Percentiles rank a stretch among this genome's conserved stretches.
phyloP scores from a whole-genome alignment of 345 rosid genomes.

The Bruguiera gymnorhiza region DNA sequence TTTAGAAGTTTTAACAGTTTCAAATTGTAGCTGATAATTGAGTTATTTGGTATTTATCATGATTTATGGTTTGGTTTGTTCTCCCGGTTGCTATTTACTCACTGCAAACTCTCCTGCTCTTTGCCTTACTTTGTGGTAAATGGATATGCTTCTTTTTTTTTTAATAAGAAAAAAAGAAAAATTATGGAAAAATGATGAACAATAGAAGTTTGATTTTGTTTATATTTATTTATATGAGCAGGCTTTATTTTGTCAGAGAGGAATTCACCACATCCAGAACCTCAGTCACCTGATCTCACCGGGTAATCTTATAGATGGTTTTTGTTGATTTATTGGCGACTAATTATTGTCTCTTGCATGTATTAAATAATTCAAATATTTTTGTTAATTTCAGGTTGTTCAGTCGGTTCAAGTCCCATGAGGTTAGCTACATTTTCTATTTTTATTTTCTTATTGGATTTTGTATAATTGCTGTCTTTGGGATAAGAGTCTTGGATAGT shows the following conservation, averaged over 20 bases:
- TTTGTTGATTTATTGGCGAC: not conserved
- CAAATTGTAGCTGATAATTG: too few relatives aligned
- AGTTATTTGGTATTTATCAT: too few relatives aligned
- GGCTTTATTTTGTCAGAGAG: not conserved
- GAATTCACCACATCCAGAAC: not conserved
- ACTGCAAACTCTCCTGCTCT: too few relatives aligned
- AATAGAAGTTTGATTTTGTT: too few relatives aligned
- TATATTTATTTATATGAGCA: not conserved
- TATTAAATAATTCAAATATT: not conserved
- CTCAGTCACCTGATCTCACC: not conserved
- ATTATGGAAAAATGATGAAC: too few relatives aligned
- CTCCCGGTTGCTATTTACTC: too few relatives aligned
- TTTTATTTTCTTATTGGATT: not conserved
- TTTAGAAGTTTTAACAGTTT: too few relatives aligned
- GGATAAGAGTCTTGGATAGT: not conserved
- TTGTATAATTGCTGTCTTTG: not conserved
- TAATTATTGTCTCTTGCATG: not conserved
- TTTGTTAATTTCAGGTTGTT: slow-evolving; percentile 36
- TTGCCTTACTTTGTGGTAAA: too few relatives aligned
- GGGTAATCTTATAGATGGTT: not conserved
- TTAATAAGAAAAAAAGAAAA: too few relatives aligned
- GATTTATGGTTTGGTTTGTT: too few relatives aligned
- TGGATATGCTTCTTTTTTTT: too few relatives aligned
- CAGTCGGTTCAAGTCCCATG: slow-evolving; percentile 27
- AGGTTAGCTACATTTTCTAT: slow-evolving; percentile 37